Base-by-base conservation (phyloP, 2,329 filamentous ascomycete genomes). In the Capronia americana region DNA sequence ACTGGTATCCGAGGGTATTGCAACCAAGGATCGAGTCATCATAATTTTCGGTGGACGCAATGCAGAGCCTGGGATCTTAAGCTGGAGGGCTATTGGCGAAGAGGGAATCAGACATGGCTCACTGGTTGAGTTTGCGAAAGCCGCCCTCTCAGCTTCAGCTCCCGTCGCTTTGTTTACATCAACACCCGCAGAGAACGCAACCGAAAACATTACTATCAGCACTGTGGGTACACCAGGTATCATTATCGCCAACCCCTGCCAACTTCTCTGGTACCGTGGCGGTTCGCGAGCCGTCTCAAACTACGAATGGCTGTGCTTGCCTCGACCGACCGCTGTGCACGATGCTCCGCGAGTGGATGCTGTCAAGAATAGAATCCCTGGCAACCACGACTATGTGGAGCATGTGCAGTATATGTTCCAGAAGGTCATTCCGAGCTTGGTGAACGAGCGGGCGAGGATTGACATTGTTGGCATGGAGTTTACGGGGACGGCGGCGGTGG, bases 191-290 rank as follows among this genome's bases (percentile, higher is more conserved):
- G 28, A 55, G 28, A 55, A 55, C 14, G 53, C 12, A n/a, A 12
- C 6, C 5, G 32, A 14, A 44, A 17, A 8, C 10, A 61, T 72
- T 17, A 77, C 77, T 38, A 79, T 77, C 14, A 69, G 48, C 24
- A 58, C 70, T 34, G 48, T 61, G 44, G 53, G 58, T 58, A 44
- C 62, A 5, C 1, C 87, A 84, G 0, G 90, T 2, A 79, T 97
- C 63, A 79, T 97, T 30, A 80, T 97, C 28, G 86, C 92, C 54
- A 97, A 97, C 75, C 83, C 87, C 3, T 92, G 92, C 4, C 88
- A 96, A 78, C 80, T 91, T 20, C 82, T 89, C 73, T 97, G 92
- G 88, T 92, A 90, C 76, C 87, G 90, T 48, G 84, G 86, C 59
- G 84, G 84, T 1, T 79, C 83, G 59, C 84, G 85, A 57, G 82